Evolutionary conservation across 805 yeast species (phyloP), one percentile per base, ranked within the genome.

Genomic region (Teunomyces gatunensis): DNA sequence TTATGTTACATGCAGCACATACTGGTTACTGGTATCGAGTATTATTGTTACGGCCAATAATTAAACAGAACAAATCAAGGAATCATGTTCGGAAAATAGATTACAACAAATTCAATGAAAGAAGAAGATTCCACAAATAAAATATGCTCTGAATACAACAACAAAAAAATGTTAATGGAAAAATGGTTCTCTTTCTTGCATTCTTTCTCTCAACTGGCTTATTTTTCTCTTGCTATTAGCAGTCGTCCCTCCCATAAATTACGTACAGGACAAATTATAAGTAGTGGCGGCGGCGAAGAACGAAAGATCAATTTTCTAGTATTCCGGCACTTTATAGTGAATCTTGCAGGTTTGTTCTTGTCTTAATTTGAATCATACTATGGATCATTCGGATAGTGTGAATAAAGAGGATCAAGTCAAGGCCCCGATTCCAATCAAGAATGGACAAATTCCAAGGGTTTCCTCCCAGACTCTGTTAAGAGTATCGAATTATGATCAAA

Each of bases 381-480:
- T 37, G 40, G 40, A 37, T 13, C 40, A 37, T 6, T 37, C 40
- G 23, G 40, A 37, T 37, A 37, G 29, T 9, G 40, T 18, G 6
- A n/a, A 13, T 17, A 33, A 39, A 28, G 42, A 28, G 25, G 39
- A 6, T 6, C 20, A 23, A 7, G 47, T 47, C 6, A 39, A 44
- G 28, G 61, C 59, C 3, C 65, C 65, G 13, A 54, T 55, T 34
- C 64, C 65, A 5, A 43, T 53, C 17, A 58, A 47, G 42, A 44
- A 36, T 42, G 12, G 45, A 12, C 13, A 15, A n/a, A 42, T 40
- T 34, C 53, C 48, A 4, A 49, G 39, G 27, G 42, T 47, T 10
- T 44, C 46, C 12, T 41, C 47, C 12, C 45, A 23, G 28, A 37
- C 34, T 13, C 36, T 35, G 11, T 10, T 47, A n/a, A 33, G 46